Evolutionary conservation across 2,329 filamentous ascomycete species (phyloP).

Genomic region (Catunica adiposa): DNA sequence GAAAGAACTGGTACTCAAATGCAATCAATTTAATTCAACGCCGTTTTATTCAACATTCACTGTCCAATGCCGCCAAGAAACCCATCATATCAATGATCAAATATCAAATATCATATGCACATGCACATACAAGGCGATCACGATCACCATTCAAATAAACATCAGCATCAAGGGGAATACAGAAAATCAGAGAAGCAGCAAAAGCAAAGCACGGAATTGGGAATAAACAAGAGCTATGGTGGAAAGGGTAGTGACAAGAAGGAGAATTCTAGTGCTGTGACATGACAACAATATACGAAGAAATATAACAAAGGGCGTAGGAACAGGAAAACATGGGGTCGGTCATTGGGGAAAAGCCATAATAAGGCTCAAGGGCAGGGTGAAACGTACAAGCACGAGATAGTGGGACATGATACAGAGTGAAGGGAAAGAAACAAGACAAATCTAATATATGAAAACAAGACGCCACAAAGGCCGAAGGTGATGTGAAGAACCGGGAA

Average conservation of each 20-base stretch:
- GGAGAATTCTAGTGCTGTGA: neutral
- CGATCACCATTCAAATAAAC: neutral
- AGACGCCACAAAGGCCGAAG: neutral
- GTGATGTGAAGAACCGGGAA: neutral
- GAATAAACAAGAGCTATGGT: slow-evolving; percentile 4
- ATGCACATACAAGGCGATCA: neutral
- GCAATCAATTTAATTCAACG: neutral
- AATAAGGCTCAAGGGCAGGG: neutral
- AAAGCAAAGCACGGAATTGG: neutral
- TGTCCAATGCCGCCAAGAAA: neutral
- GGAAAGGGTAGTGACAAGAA: neutral
- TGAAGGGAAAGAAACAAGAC: neutral
- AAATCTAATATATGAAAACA: neutral
- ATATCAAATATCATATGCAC: too few relatives aligned
- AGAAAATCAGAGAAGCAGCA: neutral
- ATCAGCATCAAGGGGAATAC: neutral
- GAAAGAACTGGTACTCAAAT: neutral
- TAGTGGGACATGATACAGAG: neutral
- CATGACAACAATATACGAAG: neutral
- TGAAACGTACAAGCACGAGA: neutral
- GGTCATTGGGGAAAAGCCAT: too few relatives aligned
- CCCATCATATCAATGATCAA: too few relatives aligned
- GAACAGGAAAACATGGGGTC: neutral
- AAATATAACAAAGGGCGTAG: slow-evolving; percentile 3
- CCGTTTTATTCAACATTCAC: neutral